Evolutionary conservation across 108 stramenopile genomes (phyloP).

Genomic region (Cyclotella choctawhatcheeana): DNA sequence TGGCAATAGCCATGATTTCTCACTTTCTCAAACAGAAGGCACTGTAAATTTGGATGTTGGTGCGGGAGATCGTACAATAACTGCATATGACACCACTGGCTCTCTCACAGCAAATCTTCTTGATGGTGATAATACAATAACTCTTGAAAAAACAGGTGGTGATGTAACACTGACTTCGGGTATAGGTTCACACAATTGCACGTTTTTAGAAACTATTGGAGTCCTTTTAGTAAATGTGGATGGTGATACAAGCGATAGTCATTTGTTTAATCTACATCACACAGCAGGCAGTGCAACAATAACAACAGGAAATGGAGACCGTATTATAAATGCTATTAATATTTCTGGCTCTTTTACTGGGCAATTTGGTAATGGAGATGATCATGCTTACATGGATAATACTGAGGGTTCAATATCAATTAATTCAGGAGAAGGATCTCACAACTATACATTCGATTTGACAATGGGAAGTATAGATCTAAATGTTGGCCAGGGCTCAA

Average conservation of each 20-base stretch:
- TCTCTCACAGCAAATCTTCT: background rate
- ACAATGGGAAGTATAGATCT: background rate
- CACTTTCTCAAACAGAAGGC: conserved; percentile 5
- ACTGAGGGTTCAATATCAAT: background rate
- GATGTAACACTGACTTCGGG: conserved; percentile 1
- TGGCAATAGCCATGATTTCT: background rate
- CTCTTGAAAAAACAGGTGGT: background rate
- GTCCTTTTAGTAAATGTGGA: background rate
- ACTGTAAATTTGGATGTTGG: conserved; percentile 1
- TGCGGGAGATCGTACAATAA: background rate
- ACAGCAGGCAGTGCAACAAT: background rate
- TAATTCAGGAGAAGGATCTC: background rate
- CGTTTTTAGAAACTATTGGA: background rate
- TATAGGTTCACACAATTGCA: background rate
- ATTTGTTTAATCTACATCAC: background rate
- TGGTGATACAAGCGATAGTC: background rate
- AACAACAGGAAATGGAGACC: background rate
- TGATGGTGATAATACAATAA: conserved; percentile 1
- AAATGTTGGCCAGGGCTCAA: background rate
- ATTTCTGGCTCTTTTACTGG: background rate
- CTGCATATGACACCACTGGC: background rate
- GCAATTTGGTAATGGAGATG: conserved; percentile 10
- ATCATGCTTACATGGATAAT: background rate
- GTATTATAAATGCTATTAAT: background rate
- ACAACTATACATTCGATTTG: background rate